Percentiles rank a stretch among this genome's conserved stretches.
These are phyloP conservation scores for Esteya vermicola DNA, from an alignment of 2,329 filamentous ascomycete species.

Conservation along the genomic window DNA sequence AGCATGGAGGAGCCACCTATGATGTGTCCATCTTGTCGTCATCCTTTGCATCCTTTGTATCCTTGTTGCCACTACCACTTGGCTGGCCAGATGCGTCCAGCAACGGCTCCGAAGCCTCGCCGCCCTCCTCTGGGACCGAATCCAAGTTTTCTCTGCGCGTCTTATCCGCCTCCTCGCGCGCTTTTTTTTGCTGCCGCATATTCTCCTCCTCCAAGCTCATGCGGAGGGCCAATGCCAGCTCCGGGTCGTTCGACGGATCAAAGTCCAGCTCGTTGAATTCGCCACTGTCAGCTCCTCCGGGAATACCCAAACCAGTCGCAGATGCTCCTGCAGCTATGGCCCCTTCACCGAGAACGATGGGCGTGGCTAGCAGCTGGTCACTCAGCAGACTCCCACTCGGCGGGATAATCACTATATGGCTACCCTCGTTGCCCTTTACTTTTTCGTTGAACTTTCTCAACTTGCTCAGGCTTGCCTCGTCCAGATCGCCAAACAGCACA, in stretches of 20 bases:
- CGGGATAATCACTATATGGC: conserved; percentile 78
- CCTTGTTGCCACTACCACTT: conserved; percentile 40
- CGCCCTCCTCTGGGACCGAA: conserved; percentile 67
- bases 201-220: conserved; percentile 99
- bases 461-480: conserved; percentile 81
- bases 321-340: conserved; percentile 40
- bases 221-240: conserved; percentile 81
- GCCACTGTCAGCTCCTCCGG: conserved; percentile 40
- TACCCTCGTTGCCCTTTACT: conserved; percentile 83
- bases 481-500: conserved; percentile 84
- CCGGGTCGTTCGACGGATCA: conserved; percentile 82
- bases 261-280: conserved; percentile 73
- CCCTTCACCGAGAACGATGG: conserved; percentile 76
- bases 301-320: conserved; percentile 41
- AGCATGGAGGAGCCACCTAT: conserved; percentile 22
- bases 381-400: conserved; percentile 85
- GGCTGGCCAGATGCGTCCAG: conserved; percentile 50
- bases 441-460: conserved; percentile 85
- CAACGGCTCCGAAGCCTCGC: conserved; percentile 44
- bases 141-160: conserved; percentile 37
- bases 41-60: conserved; percentile 32
- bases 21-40: conserved; percentile 86
- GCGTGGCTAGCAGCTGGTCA: conserved; percentile 78
- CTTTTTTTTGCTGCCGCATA: conserved; percentile 77
- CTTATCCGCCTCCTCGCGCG: conserved; percentile 58